phyloP scores from a whole-genome alignment of 352 stramenopile genomes.

The Phytopythium sindhum region DNA sequence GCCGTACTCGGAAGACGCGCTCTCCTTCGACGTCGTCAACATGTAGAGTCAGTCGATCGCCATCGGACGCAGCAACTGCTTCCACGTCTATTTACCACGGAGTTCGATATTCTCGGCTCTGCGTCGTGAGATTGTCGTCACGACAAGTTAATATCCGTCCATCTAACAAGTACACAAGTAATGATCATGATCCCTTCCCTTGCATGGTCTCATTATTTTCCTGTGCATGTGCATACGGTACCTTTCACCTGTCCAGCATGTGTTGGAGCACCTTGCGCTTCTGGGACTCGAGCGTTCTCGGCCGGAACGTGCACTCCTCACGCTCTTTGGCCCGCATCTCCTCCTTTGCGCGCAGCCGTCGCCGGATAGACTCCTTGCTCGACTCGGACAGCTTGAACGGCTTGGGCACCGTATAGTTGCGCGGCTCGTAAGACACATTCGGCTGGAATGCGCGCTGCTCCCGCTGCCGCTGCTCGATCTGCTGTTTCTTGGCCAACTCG shows the following conservation, averaged over 20 bases:
- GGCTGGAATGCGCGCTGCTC: slow-evolving; percentile 62
- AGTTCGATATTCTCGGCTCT: background rate
- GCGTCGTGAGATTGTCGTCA: background rate
- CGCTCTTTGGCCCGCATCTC: slow-evolving; percentile 52
- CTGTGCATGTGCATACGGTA: background rate
- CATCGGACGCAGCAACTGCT: background rate
- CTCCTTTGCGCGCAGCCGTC: slow-evolving; percentile 36
- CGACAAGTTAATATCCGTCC: background rate
- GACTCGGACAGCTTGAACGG: slow-evolving; percentile 68
- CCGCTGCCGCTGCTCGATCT: slow-evolving; percentile 55
- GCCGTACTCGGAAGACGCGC: slow-evolving; percentile 29
- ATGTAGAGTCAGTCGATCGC: slow-evolving; percentile 9
- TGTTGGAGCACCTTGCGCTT: slow-evolving; percentile 49
- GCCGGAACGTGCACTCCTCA: slow-evolving; percentile 58
- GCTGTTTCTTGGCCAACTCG: slow-evolving; percentile 63
- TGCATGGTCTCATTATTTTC: background rate
- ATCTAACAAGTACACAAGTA: slow-evolving; percentile 11
- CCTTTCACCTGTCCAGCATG: slow-evolving; percentile 32
- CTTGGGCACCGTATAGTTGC: slow-evolving; percentile 71
- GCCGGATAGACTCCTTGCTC: slow-evolving; percentile 50
- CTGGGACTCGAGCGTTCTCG: slow-evolving; percentile 50
- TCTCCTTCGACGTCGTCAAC: slow-evolving; percentile 38
- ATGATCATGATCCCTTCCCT: slow-evolving; percentile 7
- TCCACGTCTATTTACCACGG: slow-evolving; percentile 3
- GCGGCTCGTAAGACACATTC: slow-evolving; percentile 54